These are phyloP conservation scores for Gaertneriomyces sp. DNA, from an alignment of 192 early-diverging fungal species.

Conservation along the genomic window DNA sequence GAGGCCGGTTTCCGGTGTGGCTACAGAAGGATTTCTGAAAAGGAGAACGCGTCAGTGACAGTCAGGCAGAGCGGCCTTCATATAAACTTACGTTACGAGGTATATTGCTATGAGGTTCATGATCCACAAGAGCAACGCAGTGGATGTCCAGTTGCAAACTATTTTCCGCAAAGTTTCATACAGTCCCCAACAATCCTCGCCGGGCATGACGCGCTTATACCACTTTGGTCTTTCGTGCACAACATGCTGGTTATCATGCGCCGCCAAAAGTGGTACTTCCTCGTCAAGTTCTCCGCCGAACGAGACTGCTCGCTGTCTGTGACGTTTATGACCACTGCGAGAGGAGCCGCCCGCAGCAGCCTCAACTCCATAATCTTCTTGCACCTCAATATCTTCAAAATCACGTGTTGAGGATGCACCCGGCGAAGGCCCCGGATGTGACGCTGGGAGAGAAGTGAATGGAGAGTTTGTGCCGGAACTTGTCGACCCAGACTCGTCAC, in stretches of 20 bases:
- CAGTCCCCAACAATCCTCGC: constrained; percentile 10
- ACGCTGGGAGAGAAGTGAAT: too few species aligned
- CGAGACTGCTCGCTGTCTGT: too few species aligned
- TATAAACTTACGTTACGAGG: constrained; percentile 8
- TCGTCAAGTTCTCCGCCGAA: not conserved
- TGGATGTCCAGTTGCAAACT: constrained; percentile 18
- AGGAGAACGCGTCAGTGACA: not conserved
- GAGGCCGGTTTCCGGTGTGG: not conserved
- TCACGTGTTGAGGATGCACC: too few species aligned
- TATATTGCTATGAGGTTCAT: constrained; percentile 11
- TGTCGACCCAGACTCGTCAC: too few species aligned
- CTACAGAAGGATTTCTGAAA: constrained; percentile 1
- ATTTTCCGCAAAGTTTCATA: not conserved
- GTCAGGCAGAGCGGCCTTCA: not conserved
- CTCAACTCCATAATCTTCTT: too few species aligned
- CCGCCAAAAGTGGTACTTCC: constrained; percentile 10
- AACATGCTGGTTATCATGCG: not conserved
- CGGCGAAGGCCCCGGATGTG: too few species aligned
- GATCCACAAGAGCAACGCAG: constrained; percentile 9
- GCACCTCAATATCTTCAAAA: too few species aligned
- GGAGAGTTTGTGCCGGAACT: too few species aligned
- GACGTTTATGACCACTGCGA: too few species aligned
- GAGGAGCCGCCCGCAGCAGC: too few species aligned
- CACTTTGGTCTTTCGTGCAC: not conserved
- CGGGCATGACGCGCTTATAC: not conserved